These are phyloP conservation scores for Calonectria hongkongensis DNA, from an alignment of 2,329 filamentous ascomycete species.

Conservation along the genomic window DNA sequence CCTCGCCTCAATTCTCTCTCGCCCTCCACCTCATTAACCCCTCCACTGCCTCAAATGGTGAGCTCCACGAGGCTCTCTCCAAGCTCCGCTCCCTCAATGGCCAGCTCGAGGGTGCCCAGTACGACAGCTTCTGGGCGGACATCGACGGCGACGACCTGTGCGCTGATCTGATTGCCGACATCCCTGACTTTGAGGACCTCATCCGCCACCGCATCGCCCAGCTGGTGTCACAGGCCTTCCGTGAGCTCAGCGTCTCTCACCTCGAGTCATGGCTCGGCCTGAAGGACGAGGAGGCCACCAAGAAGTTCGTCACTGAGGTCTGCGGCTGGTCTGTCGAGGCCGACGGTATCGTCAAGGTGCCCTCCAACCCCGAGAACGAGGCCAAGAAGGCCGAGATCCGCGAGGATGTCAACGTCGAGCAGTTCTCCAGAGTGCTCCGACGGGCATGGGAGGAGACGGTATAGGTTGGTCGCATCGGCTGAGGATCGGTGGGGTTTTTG, in stretches of 20 bases:
- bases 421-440: slow-evolving; percentile 86
- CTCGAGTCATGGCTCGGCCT: slow-evolving; percentile 87
- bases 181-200: slow-evolving; percentile 94
- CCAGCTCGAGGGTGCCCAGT: slow-evolving; percentile 92
- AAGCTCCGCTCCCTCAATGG: slow-evolving; percentile 90
- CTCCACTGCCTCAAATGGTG: slow-evolving; percentile 78
- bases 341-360: slow-evolving; percentile 81
- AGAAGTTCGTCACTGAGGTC: slow-evolving; percentile 88
- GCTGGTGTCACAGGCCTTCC: slow-evolving; percentile 87
- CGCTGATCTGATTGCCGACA: slow-evolving; percentile 95
- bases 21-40: slow-evolving; percentile 95
- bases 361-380: slow-evolving; percentile 97
- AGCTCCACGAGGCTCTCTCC: slow-evolving; percentile 91
- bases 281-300: slow-evolving; percentile 76
- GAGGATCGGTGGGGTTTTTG: slow-evolving; percentile 46
- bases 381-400: slow-evolving; percentile 95
- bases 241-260: slow-evolving; percentile 80
- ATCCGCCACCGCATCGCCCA: slow-evolving; percentile 93
- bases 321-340: slow-evolving; percentile 89
- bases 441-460: slow-evolving; percentile 86
- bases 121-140: slow-evolving; percentile 93
- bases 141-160: slow-evolving; percentile 96
- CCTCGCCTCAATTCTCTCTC: slow-evolving; percentile 94
- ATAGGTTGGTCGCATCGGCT: slow-evolving; percentile 50
- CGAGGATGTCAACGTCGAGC: slow-evolving; percentile 94